Percentiles rank a stretch among this genome's conserved stretches.
phyloP scores from a whole-genome alignment of 2,329 filamentous ascomycete species.

The Xylariomycetidae sp. region DNA sequence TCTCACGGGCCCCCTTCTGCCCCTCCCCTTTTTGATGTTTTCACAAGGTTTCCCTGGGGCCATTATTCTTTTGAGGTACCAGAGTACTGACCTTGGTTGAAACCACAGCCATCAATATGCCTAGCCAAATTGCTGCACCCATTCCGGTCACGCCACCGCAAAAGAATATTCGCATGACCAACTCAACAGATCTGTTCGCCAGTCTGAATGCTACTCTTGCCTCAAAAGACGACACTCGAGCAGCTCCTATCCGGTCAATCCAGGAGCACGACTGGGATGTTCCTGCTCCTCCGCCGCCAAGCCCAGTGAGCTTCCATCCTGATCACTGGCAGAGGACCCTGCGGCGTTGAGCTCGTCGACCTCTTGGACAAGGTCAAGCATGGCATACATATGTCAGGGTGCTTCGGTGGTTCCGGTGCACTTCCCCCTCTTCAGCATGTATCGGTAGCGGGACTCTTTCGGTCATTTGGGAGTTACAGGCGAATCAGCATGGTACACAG shows the following conservation, averaged over 20 bases:
- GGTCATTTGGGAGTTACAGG: constrained; percentile 22
- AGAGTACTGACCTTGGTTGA: not conserved
- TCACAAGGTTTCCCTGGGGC: no score
- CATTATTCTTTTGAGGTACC: not conserved
- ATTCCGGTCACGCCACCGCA: constrained; percentile 43
- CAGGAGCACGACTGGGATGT: constrained; percentile 58
- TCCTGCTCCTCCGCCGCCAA: constrained; percentile 61
- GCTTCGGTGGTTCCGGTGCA: no score
- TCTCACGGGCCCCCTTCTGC: no score
- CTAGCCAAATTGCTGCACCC: constrained; percentile 40
- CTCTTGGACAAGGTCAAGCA: constrained; percentile 2
- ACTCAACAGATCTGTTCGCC: constrained; percentile 47
- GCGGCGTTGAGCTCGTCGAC: constrained; percentile 23
- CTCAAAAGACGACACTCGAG: constrained; percentile 35
- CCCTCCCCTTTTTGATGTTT: no score
- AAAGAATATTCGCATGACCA: constrained; percentile 40
- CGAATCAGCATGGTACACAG: constrained; percentile 18
- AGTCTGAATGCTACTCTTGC: constrained; percentile 48
- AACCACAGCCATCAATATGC: constrained; percentile 31
- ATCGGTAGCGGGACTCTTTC: constrained; percentile 17
- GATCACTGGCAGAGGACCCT: constrained; percentile 48
- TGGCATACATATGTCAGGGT: no score
- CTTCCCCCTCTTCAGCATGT: constrained; percentile 20
- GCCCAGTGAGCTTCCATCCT: constrained; percentile 56
- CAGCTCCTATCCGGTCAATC: constrained; percentile 46